Conservation (phyloP, 768 basidiomycete species). For the Sporobolomyces phaffii region DNA sequence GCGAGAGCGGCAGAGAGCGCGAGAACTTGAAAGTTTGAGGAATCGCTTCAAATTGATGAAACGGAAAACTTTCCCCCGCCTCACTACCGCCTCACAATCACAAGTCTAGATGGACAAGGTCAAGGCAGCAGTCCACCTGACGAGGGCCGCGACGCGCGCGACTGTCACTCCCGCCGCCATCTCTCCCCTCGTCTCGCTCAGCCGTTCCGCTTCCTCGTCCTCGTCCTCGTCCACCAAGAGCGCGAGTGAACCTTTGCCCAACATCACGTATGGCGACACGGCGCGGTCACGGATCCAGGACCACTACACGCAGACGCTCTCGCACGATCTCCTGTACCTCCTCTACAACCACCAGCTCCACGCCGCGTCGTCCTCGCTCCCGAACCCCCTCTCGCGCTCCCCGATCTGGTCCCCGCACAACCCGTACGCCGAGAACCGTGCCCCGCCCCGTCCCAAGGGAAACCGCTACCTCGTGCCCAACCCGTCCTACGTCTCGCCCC, state of each 20-base stretch:
- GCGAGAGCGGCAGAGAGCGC: neutral
- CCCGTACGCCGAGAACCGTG: slow-evolving; percentile 76
- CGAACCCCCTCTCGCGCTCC: slow-evolving; percentile 52
- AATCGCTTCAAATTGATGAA: too few relatives aligned
- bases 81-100: neutral
- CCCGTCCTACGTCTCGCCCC: slow-evolving; percentile 58
- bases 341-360: slow-evolving; percentile 69
- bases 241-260: neutral
- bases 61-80: too few relatives aligned
- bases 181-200: neutral
- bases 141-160: neutral
- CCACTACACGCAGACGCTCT: slow-evolving; percentile 76
- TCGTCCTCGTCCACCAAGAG: neutral
- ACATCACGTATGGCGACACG: slow-evolving; percentile 19
- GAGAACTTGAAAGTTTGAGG: too few relatives aligned
- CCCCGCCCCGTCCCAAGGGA: slow-evolving; percentile 63
- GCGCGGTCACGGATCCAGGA: slow-evolving; percentile 46
- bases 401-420: slow-evolving; percentile 57
- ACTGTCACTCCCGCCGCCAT: neutral
- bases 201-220: neutral
- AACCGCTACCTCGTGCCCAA: slow-evolving; percentile 55
- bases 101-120: neutral
- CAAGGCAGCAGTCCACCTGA: slow-evolving; percentile 14
- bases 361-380: slow-evolving; percentile 52
- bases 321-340: slow-evolving; percentile 89